phyloP scores from a whole-genome alignment of 1,284 basidiomycete species.

The Fomitiporia mediterranea region DNA sequence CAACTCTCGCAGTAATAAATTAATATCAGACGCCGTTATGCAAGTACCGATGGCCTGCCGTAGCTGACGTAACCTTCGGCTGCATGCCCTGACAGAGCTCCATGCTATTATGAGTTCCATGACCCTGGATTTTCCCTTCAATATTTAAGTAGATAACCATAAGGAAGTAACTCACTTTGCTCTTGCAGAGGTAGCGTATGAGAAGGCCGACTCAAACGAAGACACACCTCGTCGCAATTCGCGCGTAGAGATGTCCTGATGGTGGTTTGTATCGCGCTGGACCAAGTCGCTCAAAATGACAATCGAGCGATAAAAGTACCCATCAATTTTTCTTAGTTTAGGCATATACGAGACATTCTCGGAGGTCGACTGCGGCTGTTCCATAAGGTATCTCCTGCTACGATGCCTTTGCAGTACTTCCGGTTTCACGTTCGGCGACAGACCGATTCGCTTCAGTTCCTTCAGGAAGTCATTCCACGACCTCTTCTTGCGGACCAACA shows the following conservation, averaged over 20 bases:
- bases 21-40: not conserved
- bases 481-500: conserved; percentile 80
- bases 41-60: not conserved
- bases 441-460: conserved; percentile 79
- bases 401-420: conserved; percentile 64
- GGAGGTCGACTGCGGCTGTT: conserved; percentile 46
- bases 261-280: conserved; percentile 63
- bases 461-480: conserved; percentile 91
- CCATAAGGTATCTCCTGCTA: conserved; percentile 62
- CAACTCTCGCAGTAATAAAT: not conserved
- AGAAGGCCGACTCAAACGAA: conserved; percentile 77
- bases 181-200: conserved; percentile 49
- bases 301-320: conserved; percentile 71
- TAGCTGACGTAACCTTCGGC: not conserved
- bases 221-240: conserved; percentile 81
- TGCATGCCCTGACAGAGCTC: not conserved
- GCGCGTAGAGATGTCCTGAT: conserved; percentile 77
- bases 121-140: conserved; percentile 2
- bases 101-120: not conserved
- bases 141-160: not conserved
- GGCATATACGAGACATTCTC: conserved; percentile 20
- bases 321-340: conserved; percentile 42
- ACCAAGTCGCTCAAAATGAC: conserved; percentile 69
- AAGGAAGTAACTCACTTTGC: conserved; percentile 32
- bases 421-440: conserved; percentile 70